Evolutionary conservation across 106 monocot species (phyloP), one percentile per base, ranked within the genome.

Genomic region (Phalaenopsis aphrodite): DNA sequence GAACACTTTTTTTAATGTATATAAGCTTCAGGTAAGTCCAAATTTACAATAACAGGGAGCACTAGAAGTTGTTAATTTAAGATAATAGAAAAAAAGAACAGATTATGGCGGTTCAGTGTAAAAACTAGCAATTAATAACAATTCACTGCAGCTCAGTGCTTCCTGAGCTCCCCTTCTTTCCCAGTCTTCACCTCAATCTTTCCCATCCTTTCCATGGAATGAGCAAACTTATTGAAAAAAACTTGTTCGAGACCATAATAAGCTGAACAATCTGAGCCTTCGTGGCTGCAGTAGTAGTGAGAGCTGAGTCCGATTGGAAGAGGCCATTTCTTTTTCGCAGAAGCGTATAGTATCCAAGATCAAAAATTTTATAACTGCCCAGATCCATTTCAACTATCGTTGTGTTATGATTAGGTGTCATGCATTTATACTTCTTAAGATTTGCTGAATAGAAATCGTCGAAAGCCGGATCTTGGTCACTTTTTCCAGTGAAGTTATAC

Each of bases 201-300:
- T 1, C 94, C 90, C 96, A 97, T 90, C 80, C 87, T 90, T 85
- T 89, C 90, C 96, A 97, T 92, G 0, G 96, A 82, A 0, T 64
- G 14, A 4, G 78, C 94, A 56, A 94, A 97, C 24, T 87, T 87
- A 19, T 71, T 56, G 86, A 86, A 89, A 85, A 97, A 97, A 21
- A 78, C 81, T 18, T 86, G 81, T 0, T 66, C 61, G 2, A 86
- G 90, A 23, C 69, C 69, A 69, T 14, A 69, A 85, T n/a, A 56
- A 43, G 37, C 21, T 91, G 85, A 47, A 81, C 82, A 2, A 85
- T 77, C 74, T 78, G 18, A 80, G 17, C 89, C 80, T 19, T 75
- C 74, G 1, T 77, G 48, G 42, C 88, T 79, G 1, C 85, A 19
- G 61, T 61, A n/a, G 3, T 87, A 15, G 87, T 88, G 3, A 97